These are phyloP conservation scores for Ascochyta pisi DNA, from an alignment of 2,329 filamentous ascomycete genomes.

Conservation along the genomic window DNA sequence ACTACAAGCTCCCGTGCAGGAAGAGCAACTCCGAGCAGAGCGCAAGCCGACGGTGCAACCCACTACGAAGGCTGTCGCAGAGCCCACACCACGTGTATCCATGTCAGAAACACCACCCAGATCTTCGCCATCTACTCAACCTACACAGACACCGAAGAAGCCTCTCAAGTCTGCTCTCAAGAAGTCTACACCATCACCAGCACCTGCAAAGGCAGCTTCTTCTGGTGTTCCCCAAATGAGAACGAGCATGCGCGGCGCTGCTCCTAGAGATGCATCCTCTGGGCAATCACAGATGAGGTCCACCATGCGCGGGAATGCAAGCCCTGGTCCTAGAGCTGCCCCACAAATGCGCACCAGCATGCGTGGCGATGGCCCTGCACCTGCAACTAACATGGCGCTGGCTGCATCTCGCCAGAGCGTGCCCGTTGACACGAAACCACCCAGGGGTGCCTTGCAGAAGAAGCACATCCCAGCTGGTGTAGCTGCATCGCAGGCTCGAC, in stretches of 20 bases:
- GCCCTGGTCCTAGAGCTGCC: slow-evolving; percentile 17
- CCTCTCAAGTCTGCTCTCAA: slow-evolving; percentile 52
- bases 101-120: slow-evolving; percentile 11
- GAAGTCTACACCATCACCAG: slow-evolving; percentile 41
- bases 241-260: slow-evolving; percentile 43
- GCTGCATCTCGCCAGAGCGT: slow-evolving; percentile 47
- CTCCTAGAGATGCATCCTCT: slow-evolving; percentile 15
- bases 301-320: slow-evolving; percentile 41
- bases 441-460: slow-evolving; percentile 49
- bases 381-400: slow-evolving; percentile 32
- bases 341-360: slow-evolving; percentile 48
- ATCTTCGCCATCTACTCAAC: slow-evolving; percentile 15
- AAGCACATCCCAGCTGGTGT: slow-evolving; percentile 44
- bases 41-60: slow-evolving; percentile 3
- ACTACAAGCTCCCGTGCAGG: slow-evolving; percentile 20
- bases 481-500: slow-evolving; percentile 29
- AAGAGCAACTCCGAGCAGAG: slow-evolving; percentile 10
- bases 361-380: slow-evolving; percentile 43
- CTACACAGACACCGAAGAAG: slow-evolving; percentile 32
- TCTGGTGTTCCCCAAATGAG: slow-evolving; percentile 42
- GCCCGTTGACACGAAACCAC: slow-evolving; percentile 32
- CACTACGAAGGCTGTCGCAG: background rate
- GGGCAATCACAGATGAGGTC: slow-evolving; percentile 39
- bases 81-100: background rate
- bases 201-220: slow-evolving; percentile 17